Evolutionary conservation across 2,329 filamentous ascomycete species (phyloP), one percentile per base, ranked within the genome.

Genomic region (Raffaelea ambrosiae): DNA sequence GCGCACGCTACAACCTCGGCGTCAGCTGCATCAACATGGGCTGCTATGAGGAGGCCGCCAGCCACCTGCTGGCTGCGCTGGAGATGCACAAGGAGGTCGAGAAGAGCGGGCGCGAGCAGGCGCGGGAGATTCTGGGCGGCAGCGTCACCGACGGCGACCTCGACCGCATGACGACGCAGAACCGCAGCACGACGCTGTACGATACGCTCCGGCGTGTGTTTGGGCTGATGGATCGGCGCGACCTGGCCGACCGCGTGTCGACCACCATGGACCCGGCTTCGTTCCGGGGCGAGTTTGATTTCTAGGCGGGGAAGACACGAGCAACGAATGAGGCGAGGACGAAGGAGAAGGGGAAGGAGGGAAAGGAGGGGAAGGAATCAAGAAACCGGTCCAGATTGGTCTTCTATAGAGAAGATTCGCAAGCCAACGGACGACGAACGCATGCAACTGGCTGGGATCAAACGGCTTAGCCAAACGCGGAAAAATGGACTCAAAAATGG

Each of bases 11-110:
- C 72, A 98, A 98, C 66, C 79, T 98, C 1, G 93, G 93, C 41
- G 93, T 97, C 10, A 88, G 82, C 51, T 97, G 93, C 66, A 97
- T 98, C 66, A 97, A 97, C 67, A 95, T 97, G 57, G 90, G 90
- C 47, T 96, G 91, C 66, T 90, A 89, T 63, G 84, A 87, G 16
- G 88, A 97, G 68, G 93, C 93, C 0, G 93, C 93, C 2, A 85
- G 88, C 51, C 93, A 98, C 67, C 78, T 98, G 49, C 78, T 98
- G 14, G 88, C 90, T 3, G 91, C 93, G 1, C 74, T 98, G 44
- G 84, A 85, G 47, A 96, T 98, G 90, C 93, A 98, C 73, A 90
- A 93, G 64, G 83, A 89, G 7, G 88, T 95, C 14, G 90, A 96
- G 69, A 80, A 81, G 59, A 86, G 89, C 61, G 89, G 88, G 4